Evolutionary conservation across 768 basidiomycete genomes (phyloP).

Genomic region (Boletus subparvulus): DNA sequence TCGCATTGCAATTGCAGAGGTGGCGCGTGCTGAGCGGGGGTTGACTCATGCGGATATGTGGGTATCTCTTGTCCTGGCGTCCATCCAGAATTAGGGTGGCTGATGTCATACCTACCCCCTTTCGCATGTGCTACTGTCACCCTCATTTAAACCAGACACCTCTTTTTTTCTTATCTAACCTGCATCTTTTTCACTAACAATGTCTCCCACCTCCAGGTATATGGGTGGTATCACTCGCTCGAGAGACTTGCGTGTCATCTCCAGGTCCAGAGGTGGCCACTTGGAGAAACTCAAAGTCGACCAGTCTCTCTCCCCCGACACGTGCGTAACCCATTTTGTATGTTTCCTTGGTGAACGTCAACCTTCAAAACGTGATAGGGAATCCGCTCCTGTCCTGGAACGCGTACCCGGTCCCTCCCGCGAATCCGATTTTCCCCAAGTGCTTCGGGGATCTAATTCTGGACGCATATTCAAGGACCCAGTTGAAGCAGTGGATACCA

Average conservation of each 20-base stretch:
- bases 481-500: not conserved
- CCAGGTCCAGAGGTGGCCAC: conserved; percentile 38
- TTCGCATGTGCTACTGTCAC: not conserved
- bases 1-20: not conserved
- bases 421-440: not conserved
- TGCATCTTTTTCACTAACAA: conserved; percentile 1
- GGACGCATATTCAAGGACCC: not conserved
- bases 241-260: conserved; percentile 33
- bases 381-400: conserved; percentile 31
- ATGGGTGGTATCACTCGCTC: conserved; percentile 43
- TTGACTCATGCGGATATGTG: not conserved
- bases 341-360: conserved; percentile 38
- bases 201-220: conserved; percentile 31
- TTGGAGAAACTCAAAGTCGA: conserved; percentile 29
- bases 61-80: not conserved
- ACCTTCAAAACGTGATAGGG: conserved; percentile 27
- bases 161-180: not conserved
- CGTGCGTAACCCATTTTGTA: conserved; percentile 34
- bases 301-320: conserved; percentile 32
- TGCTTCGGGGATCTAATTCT: not conserved
- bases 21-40: not conserved
- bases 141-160: conserved; percentile 6
- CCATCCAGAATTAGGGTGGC: conserved; percentile 4
- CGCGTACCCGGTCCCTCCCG: conserved; percentile 13
- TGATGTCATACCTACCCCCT: conserved; percentile 23